These are phyloP conservation scores for Phoma sp. DNA, from an alignment of 2,329 filamentous ascomycete genomes.

Conservation along the genomic window DNA sequence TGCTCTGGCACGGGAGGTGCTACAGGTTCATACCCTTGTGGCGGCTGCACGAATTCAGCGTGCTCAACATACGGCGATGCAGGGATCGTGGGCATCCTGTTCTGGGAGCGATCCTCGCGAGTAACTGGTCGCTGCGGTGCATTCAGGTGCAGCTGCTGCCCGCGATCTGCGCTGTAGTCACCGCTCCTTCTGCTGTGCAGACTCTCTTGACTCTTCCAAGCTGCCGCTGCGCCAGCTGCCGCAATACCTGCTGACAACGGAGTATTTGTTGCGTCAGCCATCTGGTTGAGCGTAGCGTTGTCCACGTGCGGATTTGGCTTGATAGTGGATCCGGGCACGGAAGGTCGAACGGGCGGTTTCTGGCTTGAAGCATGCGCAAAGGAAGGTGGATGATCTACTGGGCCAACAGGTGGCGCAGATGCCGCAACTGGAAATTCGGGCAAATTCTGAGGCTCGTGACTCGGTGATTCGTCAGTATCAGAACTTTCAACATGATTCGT, in stretches of 20 bases:
- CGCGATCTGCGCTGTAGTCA: slow-evolving; percentile 36
- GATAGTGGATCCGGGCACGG: slow-evolving; percentile 74
- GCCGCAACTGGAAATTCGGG: slow-evolving; percentile 47
- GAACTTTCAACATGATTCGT: slow-evolving; percentile 36
- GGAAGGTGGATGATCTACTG: slow-evolving; percentile 78
- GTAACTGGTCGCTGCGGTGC: slow-evolving; percentile 61
- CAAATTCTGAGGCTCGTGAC: slow-evolving; percentile 36
- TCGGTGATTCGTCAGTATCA: slow-evolving; percentile 40
- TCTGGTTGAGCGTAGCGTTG: slow-evolving; percentile 78
- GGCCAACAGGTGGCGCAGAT: slow-evolving; percentile 66
- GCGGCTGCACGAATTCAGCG: slow-evolving; percentile 46
- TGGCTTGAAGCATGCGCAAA: slow-evolving; percentile 79
- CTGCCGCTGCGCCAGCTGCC: slow-evolving; percentile 50
- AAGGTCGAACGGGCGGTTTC: slow-evolving; percentile 72
- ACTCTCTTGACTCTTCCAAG: slow-evolving; percentile 49
- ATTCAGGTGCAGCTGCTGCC: slow-evolving; percentile 42
- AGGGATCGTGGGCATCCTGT: slow-evolving; percentile 55
- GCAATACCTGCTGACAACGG: slow-evolving; percentile 46
- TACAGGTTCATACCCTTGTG: slow-evolving; percentile 39
- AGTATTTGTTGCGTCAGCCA: slow-evolving; percentile 73
- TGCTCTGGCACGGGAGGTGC: slow-evolving; percentile 49
- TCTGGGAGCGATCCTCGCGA: slow-evolving; percentile 58
- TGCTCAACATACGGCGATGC: slow-evolving; percentile 54
- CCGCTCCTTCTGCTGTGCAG: slow-evolving; percentile 42
- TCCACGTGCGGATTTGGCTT: slow-evolving; percentile 87